Evolutionary conservation across 345 rosid species (phyloP).

Genomic region (Triadica sebifera): DNA sequence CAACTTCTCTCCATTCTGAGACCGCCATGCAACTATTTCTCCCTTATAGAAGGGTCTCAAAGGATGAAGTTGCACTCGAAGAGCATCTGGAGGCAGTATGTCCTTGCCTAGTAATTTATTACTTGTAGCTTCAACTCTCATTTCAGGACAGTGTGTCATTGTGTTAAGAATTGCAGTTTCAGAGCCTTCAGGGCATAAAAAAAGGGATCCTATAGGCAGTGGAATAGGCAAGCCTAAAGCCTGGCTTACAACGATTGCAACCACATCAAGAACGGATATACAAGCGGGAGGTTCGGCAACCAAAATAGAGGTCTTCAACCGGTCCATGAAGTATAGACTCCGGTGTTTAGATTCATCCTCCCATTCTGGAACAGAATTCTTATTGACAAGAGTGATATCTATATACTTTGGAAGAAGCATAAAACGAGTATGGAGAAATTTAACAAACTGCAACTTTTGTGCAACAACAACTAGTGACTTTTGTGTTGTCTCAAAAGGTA

Average conservation of each 20-base stretch:
- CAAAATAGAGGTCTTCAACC: conserved; percentile 50
- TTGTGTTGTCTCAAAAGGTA: conserved; percentile 43
- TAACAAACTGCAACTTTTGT: conserved; percentile 70
- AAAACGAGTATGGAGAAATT: conserved; percentile 63
- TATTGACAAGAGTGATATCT: conserved; percentile 58
- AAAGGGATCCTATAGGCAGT: conserved; percentile 69
- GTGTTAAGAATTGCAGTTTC: conserved; percentile 55
- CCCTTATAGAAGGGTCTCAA: conserved; percentile 89
- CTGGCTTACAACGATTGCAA: conserved; percentile 76
- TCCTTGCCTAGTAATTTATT: conserved; percentile 63
- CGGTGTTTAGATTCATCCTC: conserved; percentile 54
- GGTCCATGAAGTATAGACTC: conserved; percentile 61
- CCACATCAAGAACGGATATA: conserved; percentile 66
- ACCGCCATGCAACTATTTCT: conserved; percentile 89
- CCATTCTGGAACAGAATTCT: conserved; percentile 69
- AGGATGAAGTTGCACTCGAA: conserved; percentile 86
- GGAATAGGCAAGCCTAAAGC: conserved; percentile 68
- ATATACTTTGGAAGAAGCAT: conserved; percentile 59
- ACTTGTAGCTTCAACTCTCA: conserved; percentile 43
- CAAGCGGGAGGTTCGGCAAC: conserved; percentile 82
- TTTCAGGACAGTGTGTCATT: conserved; percentile 60
- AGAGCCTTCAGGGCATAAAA: conserved; percentile 74
- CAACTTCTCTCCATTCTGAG: conserved; percentile 71
- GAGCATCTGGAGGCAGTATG: conserved; percentile 74
- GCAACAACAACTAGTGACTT: conserved; percentile 55